Conservation (phyloP, 2,329 filamentous ascomycete genomes). For the Nannizzia gypsea region DNA sequence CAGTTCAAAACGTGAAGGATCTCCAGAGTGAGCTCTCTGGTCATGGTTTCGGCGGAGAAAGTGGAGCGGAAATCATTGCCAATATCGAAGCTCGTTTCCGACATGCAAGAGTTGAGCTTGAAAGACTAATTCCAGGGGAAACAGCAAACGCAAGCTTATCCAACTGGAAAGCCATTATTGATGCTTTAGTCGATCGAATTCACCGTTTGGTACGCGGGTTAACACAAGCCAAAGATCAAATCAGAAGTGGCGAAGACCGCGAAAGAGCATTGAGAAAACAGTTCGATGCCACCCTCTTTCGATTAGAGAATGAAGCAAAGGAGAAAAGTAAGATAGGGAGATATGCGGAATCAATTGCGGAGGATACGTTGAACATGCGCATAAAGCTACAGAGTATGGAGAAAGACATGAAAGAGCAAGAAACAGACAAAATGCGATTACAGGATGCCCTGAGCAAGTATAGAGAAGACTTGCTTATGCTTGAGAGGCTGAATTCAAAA, state of each 20-base stretch:
- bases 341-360: conserved; percentile 30
- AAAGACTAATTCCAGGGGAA: conserved; percentile 35
- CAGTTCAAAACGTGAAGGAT: conserved; percentile 25
- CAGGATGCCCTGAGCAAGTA: conserved; percentile 35
- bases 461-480: conserved; percentile 30
- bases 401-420: conserved; percentile 30
- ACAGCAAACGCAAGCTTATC: conserved; percentile 27
- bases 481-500: conserved; percentile 32
- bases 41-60: conserved; percentile 30
- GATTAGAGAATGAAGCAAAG: conserved; percentile 27
- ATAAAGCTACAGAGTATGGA: conserved; percentile 35
- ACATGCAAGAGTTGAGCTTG: conserved; percentile 33
- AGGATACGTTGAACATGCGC: conserved; percentile 35
- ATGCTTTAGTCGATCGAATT: conserved; percentile 30
- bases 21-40: conserved; percentile 27
- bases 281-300: conserved; percentile 32
- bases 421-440: conserved; percentile 31
- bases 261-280: conserved; percentile 34
- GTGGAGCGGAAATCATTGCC: conserved; percentile 23
- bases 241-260: conserved; percentile 26
- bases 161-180: conserved; percentile 30
- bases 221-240: conserved; percentile 22
- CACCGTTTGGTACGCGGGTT: conserved; percentile 26
- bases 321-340: conserved; percentile 30
- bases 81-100: conserved; percentile 32